phyloP scores from a whole-genome alignment of 257 asterid genomes.

The Leptodermis oblonga region DNA sequence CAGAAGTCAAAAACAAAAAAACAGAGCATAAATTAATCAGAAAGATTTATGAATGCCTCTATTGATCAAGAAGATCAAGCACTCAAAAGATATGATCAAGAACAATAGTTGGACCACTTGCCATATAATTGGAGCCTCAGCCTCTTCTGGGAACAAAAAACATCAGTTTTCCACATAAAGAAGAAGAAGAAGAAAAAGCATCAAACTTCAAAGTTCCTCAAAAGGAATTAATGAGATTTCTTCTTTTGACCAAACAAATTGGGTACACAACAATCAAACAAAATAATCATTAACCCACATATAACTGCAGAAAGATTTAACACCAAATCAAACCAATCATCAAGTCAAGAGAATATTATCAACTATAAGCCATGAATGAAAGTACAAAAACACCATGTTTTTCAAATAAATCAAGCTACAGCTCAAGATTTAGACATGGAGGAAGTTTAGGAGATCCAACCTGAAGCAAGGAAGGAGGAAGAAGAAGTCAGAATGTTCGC shows the following conservation, averaged over 20 bases:
- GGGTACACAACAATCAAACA: no score
- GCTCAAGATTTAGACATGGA: neutral
- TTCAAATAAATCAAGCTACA: neutral
- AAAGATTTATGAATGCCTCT: neutral
- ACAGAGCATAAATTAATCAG: no score
- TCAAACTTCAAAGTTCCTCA: no score
- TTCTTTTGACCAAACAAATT: neutral
- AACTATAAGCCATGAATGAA: neutral
- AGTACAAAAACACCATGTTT: no score
- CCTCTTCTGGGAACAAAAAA: neutral
- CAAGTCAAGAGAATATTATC: neutral
- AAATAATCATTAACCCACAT: neutral
- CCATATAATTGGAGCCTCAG: neutral
- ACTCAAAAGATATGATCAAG: neutral
- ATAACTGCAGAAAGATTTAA: neutral
- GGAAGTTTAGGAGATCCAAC: neutral
- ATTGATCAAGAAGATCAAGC: neutral
- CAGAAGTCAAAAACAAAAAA: no score
- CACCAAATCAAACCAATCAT: neutral
- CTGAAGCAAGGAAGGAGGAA: no score
- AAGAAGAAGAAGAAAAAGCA: no score
- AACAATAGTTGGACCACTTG: neutral
- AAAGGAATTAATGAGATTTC: no score
- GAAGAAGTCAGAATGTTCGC: neutral
- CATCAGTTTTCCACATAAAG: neutral